Evolutionary conservation across 495 filamentous ascomycete species (phyloP).

Genomic region (Penicillium pulvis): DNA sequence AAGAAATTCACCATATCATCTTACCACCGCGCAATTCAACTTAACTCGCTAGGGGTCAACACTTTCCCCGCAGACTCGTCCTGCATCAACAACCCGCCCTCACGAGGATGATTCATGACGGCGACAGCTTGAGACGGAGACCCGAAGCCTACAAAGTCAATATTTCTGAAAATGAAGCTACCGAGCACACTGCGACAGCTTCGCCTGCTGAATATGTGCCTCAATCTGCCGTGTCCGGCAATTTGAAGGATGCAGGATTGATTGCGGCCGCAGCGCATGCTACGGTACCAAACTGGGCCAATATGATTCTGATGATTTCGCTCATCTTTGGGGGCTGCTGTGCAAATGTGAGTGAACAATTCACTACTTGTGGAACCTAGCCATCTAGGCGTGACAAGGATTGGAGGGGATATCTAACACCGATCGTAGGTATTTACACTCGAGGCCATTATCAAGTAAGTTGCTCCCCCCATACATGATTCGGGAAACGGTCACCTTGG

Average conservation of each 20-base stretch:
- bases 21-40: background rate
- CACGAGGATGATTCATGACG: conserved; percentile 29
- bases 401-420: background rate
- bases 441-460: conserved; percentile 93
- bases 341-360: conserved; percentile 72
- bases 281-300: conserved; percentile 67
- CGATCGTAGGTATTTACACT: conserved; percentile 77
- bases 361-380: background rate
- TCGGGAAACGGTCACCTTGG: background rate
- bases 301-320: conserved; percentile 69
- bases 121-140: conserved; percentile 16
- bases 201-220: background rate
- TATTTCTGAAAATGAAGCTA: background rate
- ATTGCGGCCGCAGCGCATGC: conserved; percentile 44
- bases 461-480: conserved; percentile 7
- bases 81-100: background rate
- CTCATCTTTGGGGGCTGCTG: conserved; percentile 98
- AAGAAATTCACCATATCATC: background rate
- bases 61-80: background rate
- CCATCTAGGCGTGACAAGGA: background rate
- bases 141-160: conserved; percentile 9
- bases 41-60: background rate
- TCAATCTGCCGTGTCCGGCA: background rate
- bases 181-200: background rate
- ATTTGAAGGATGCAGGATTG: conserved; percentile 49